Conservation (phyloP, 805 yeast species). For the Saccharomycopsis guyanensis region DNA sequence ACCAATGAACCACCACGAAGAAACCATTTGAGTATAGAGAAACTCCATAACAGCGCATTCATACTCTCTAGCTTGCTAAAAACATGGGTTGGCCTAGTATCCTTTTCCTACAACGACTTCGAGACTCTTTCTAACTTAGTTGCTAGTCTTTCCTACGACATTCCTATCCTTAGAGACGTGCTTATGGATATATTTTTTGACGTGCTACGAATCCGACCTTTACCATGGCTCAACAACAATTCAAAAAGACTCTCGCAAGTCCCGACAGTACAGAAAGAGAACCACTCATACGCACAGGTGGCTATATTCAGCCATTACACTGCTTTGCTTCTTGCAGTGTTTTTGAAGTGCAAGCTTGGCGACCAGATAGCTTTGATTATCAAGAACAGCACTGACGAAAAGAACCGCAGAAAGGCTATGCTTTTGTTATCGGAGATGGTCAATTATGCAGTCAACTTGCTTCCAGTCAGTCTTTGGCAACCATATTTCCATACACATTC, state of each 20-base stretch:
- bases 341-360: conserved; percentile 50
- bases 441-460: conserved; percentile 42
- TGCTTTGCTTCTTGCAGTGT: conserved; percentile 48
- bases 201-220: conserved; percentile 49
- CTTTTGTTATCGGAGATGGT: conserved; percentile 56
- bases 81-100: conserved; percentile 68
- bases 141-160: conserved; percentile 52
- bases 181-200: conserved; percentile 68
- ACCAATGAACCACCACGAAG: conserved; percentile 22
- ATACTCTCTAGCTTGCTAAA: conserved; percentile 56
- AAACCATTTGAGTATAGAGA: conserved; percentile 42
- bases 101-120: conserved; percentile 51
- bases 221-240: conserved; percentile 40
- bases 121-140: conserved; percentile 50
- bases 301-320: conserved; percentile 46
- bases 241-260: conserved; percentile 12
- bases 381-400: conserved; percentile 36
- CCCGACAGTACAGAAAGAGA: conserved; percentile 3
- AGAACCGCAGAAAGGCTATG: conserved; percentile 50
- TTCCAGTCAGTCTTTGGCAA: conserved; percentile 42
- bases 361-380: conserved; percentile 38
- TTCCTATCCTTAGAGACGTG: conserved; percentile 48
- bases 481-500: neutral
- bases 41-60: conserved; percentile 51
- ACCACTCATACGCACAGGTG: conserved; percentile 18